A percentile compares a stretch with the other conserved stretches of the same genome.
Conservation (phyloP, 768 basidiomycete genomes). For the Mycena vitilis region DNA sequence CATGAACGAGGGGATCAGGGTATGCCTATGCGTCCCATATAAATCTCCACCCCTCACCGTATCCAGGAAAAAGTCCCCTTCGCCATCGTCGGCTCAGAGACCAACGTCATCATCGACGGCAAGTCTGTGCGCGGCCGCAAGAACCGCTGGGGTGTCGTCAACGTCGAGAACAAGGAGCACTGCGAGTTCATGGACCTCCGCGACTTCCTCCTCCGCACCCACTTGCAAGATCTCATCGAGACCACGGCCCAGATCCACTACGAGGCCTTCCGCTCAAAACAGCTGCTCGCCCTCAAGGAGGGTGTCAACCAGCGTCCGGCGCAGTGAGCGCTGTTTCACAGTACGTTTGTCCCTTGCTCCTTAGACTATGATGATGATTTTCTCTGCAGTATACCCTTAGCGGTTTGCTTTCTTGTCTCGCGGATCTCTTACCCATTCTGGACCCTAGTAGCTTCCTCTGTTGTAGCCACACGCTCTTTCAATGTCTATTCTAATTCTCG, state of each 20-base stretch:
- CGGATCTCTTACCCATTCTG: constrained; percentile 30
- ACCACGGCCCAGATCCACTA: constrained; percentile 99
- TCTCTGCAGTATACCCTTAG: constrained; percentile 23
- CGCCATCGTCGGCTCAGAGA: constrained; percentile 97
- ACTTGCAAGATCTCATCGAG: constrained; percentile 98
- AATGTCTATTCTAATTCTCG: constrained; percentile 16
- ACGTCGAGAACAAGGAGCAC: constrained; percentile 95
- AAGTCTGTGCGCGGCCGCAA: constrained; percentile 95
- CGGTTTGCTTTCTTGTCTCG: constrained; percentile 24
- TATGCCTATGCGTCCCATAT: constrained; percentile 43
- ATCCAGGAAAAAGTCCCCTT: constrained; percentile 92
- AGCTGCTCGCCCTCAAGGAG: constrained; percentile 96
- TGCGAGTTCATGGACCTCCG: constrained; percentile 98
- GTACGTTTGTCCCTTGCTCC: constrained; percentile 4
- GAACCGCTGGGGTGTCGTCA: constrained; percentile 98
- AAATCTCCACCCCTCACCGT: constrained; percentile 14
- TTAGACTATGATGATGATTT: not conserved
- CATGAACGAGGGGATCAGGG: constrained; percentile 90
- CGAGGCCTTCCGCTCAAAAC: constrained; percentile 99
- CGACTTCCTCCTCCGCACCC: constrained; percentile 97
- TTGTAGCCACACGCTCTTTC: constrained; percentile 31
- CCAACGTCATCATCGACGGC: constrained; percentile 94
- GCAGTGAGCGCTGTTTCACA: constrained; percentile 36
- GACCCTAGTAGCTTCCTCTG: constrained; percentile 27
- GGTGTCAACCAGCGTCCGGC: constrained; percentile 81